Conservation (phyloP, 805 yeast species). For the Brettanomyces sp. region DNA sequence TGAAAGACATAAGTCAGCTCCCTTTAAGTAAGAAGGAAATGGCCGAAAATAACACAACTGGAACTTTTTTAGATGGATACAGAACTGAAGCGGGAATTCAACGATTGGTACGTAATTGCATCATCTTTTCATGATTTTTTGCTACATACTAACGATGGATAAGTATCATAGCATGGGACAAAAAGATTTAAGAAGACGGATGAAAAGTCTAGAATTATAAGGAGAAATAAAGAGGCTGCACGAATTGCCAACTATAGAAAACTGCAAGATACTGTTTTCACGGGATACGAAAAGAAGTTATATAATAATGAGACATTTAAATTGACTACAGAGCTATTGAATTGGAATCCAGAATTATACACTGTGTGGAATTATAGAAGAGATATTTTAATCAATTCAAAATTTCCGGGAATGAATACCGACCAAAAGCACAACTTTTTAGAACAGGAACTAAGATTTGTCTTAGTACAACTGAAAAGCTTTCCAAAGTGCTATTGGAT, state of each 20-base stretch:
- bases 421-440: conserved; percentile 25
- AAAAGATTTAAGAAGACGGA: conserved; percentile 45
- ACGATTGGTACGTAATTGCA: conserved; percentile 5
- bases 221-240: conserved; percentile 46
- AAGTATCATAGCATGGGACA: conserved; percentile 48
- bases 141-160: conserved; percentile 3
- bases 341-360: conserved; percentile 76
- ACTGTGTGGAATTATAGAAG: conserved; percentile 87
- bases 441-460: conserved; percentile 51
- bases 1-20: too few relatives aligned
- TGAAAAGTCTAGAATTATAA: conserved; percentile 44
- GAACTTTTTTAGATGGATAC: conserved; percentile 11
- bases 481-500: conserved; percentile 94
- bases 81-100: conserved; percentile 9
- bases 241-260: conserved; percentile 49
- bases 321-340: conserved; percentile 47
- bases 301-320: conserved; percentile 34
- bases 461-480: conserved; percentile 45
- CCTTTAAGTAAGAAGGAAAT: too few relatives aligned
- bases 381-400: conserved; percentile 40
- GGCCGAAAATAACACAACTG: not conserved
- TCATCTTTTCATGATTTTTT: not conserved
- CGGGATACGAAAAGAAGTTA: conserved; percentile 17
- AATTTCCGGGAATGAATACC: conserved; percentile 18
- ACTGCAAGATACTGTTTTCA: conserved; percentile 36